Conservation (phyloP, 495 filamentous ascomycete genomes). For the Usnea hakonensis region DNA sequence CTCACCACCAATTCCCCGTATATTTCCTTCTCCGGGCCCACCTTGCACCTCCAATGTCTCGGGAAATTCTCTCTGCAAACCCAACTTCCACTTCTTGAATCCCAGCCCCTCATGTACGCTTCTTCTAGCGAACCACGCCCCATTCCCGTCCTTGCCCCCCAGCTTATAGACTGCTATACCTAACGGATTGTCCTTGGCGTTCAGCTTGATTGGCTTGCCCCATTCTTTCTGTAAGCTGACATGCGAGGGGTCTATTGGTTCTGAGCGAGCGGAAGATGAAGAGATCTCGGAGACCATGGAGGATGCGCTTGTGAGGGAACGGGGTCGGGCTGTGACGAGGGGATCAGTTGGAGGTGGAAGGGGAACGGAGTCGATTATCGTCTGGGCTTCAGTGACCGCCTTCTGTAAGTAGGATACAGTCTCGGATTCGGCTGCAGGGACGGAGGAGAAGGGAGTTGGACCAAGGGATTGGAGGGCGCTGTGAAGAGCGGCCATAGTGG, state of each 20-base stretch:
- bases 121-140: constrained; percentile 81
- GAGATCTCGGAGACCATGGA: constrained; percentile 41
- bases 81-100: constrained; percentile 60
- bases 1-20: constrained; percentile 80
- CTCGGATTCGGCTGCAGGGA: constrained; percentile 47
- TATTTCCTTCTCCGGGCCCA: constrained; percentile 57
- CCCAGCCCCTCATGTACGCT: constrained; percentile 71
- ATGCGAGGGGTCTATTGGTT: constrained; percentile 39
- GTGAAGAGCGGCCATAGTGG: constrained; percentile 55
- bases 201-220: constrained; percentile 73
- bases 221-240: constrained; percentile 65
- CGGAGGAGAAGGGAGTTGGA: constrained; percentile 57
- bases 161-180: constrained; percentile 75
- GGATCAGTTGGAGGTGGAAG: constrained; percentile 39
- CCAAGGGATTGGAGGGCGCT: constrained; percentile 67
- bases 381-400: constrained; percentile 55
- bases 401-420: constrained; percentile 47
- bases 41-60: constrained; percentile 54
- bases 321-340: constrained; percentile 27
- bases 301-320: constrained; percentile 33
- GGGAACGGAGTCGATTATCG: constrained; percentile 71
- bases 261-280: constrained; percentile 45
- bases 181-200: constrained; percentile 63
- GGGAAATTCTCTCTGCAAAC: constrained; percentile 47
- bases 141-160: constrained; percentile 67